Percentiles rank a stretch among this genome's conserved stretches.
These are phyloP conservation scores for Colletotrichum cuscutae DNA, from an alignment of 2,329 filamentous ascomycete species.

Conservation along the genomic window DNA sequence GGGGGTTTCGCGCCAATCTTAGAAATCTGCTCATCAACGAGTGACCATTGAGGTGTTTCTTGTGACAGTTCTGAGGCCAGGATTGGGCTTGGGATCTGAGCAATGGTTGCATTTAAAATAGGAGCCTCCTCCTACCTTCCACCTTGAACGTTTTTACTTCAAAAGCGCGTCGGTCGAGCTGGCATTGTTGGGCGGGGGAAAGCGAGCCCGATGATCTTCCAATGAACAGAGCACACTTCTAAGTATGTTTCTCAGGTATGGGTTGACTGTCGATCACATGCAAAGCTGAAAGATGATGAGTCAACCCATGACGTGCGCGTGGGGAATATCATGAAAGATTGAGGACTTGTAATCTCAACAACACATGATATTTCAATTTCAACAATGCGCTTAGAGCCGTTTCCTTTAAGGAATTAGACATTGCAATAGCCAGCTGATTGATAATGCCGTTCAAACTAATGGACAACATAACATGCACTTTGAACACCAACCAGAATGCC, in stretches of 20 bases:
- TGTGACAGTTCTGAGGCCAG: neutral
- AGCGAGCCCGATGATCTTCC: neutral
- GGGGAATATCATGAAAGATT: neutral
- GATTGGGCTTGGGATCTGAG: neutral
- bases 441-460: too few species aligned
- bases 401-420: too few species aligned
- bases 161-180: too few species aligned
- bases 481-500: too few species aligned
- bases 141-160: neutral
- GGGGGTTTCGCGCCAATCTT: neutral
- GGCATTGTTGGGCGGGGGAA: neutral
- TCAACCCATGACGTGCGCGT: neutral
- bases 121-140: neutral
- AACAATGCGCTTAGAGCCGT: neutral
- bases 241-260: neutral
- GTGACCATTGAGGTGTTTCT: neutral
- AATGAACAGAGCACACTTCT: neutral
- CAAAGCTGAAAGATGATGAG: neutral
- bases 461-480: neutral
- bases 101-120: neutral
- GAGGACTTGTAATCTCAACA: neutral
- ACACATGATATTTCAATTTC: neutral
- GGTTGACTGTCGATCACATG: neutral
- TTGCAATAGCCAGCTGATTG: neutral
- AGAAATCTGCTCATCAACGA: neutral